Conservation (phyloP, 1,139 yeast species). For the Yamadazyma triangularis region DNA sequence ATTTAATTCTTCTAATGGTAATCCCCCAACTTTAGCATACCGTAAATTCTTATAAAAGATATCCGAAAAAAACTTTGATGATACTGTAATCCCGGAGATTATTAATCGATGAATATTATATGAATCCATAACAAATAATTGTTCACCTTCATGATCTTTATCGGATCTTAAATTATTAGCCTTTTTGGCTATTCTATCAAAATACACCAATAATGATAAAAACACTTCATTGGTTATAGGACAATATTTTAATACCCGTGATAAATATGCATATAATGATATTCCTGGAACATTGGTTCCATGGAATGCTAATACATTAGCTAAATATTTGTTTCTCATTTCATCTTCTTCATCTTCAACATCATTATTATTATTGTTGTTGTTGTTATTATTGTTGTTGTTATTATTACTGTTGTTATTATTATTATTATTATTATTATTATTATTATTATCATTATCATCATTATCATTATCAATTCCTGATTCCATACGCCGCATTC, state of each 20-base stretch:
- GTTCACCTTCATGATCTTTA: conserved; percentile 56
- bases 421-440: conserved; percentile 12
- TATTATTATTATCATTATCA: conserved; percentile 11
- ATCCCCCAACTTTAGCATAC: conserved; percentile 96
- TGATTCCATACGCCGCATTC: conserved; percentile 7
- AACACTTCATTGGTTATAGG: conserved; percentile 98
- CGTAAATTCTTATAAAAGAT: conserved; percentile 93
- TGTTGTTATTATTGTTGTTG: conserved; percentile 89
- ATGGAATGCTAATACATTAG: conserved; percentile 84
- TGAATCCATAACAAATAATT: conserved; percentile 90
- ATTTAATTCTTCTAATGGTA: conserved; percentile 89
- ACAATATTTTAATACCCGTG: conserved; percentile 90
- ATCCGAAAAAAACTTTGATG: conserved; percentile 92
- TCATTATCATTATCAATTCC: conserved; percentile 10
- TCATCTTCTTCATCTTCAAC: conserved; percentile 41
- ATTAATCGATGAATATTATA: conserved; percentile 91
- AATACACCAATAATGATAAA: conserved; percentile 81
- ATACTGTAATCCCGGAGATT: conserved; percentile 95
- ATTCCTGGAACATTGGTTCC: conserved; percentile 96
- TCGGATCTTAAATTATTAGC: conserved; percentile 55
- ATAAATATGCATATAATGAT: conserved; percentile 79
- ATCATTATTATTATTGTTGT: conserved; percentile 73
- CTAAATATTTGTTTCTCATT: conserved; percentile 53
- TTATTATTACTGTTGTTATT: conserved; percentile 45
- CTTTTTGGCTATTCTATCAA: conserved; percentile 88